phyloP scores from a whole-genome alignment of 805 yeast species.

The Ogataea chonburiensis region DNA sequence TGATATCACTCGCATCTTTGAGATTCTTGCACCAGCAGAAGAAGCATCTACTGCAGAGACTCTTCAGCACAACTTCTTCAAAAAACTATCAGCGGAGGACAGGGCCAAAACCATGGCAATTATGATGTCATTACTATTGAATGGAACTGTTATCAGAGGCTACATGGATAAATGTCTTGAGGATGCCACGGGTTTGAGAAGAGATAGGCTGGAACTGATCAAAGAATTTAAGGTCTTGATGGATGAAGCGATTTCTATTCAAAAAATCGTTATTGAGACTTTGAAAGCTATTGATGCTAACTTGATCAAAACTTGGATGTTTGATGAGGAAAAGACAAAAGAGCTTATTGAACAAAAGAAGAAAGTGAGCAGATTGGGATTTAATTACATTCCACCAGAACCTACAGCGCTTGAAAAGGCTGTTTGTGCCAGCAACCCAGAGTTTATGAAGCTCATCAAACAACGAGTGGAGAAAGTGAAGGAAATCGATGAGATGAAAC shows the following conservation, averaged over 20 bases:
- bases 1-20: conserved; percentile 50
- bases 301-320: conserved; percentile 22
- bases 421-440: conserved; percentile 41
- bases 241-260: conserved; percentile 50
- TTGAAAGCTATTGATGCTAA: conserved; percentile 29
- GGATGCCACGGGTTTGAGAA: conserved; percentile 56
- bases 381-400: conserved; percentile 28
- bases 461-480: conserved; percentile 41
- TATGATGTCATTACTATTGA: conserved; percentile 59
- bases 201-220: conserved; percentile 63
- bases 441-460: conserved; percentile 44
- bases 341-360: conserved; percentile 22
- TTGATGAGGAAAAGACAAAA: conserved; percentile 25
- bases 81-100: conserved; percentile 47
- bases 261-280: conserved; percentile 39
- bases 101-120: conserved; percentile 60
- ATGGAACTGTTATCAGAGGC: conserved; percentile 56
- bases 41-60: conserved; percentile 48
- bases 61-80: conserved; percentile 54
- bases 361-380: conserved; percentile 29
- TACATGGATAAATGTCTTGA: conserved; percentile 71
- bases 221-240: conserved; percentile 54
- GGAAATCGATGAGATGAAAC: conserved; percentile 46
- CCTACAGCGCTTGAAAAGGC: conserved; percentile 37
- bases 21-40: conserved; percentile 56